Evolutionary conservation across 352 stramenopile genomes (phyloP), one percentile per base, ranked within the genome.

Genomic region (Pythium insidiosum): DNA sequence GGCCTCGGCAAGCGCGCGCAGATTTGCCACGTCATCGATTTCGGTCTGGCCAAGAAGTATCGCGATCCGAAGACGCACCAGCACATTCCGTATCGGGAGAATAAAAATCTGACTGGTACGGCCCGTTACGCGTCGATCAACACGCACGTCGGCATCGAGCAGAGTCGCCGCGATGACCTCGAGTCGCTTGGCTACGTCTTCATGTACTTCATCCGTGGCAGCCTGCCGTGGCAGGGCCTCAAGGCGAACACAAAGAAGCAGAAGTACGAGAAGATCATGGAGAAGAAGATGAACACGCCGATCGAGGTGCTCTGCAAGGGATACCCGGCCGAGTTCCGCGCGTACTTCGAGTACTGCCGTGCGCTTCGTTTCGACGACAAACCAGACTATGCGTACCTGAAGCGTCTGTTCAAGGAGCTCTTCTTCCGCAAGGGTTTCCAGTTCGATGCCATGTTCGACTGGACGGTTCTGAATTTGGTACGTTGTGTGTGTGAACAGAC

Each of bases 381-480:
- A 61, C 81, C 81, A 3, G 78, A 93, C 57, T 93, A 93, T 63
- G 77, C 71, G 15, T 92, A 92, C 67, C 59, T 92, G 30, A 98
- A 95, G 75, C 77, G 95, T 54, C 67, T 99, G 34, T 99, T 99
- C 70, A 98, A 98, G 76, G 96, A 99, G 59, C 81, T 99, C 21
- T 98, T 99, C 66, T 98, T 98, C 71, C 78, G 95, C 53, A 98
- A 98, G 76, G 96, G 95, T 23, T 98, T 98, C 76, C 88, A 98
- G 70, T 98, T 98, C 60, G 95, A 99, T 62, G 97, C 97, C 49
- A 97, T 98, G 88, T 99, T 98, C 64, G 96, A 99, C 78, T 99
- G 96, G 96, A 98, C 94, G 15, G 88, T 99, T 43, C 82, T 98
- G 26, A 89, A 88, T 49, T 55, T 88, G 62, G 66, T 76, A 62